Evolutionary conservation across 179 eudicot species (phyloP).

Genomic region (Patellifolia procumbens): DNA sequence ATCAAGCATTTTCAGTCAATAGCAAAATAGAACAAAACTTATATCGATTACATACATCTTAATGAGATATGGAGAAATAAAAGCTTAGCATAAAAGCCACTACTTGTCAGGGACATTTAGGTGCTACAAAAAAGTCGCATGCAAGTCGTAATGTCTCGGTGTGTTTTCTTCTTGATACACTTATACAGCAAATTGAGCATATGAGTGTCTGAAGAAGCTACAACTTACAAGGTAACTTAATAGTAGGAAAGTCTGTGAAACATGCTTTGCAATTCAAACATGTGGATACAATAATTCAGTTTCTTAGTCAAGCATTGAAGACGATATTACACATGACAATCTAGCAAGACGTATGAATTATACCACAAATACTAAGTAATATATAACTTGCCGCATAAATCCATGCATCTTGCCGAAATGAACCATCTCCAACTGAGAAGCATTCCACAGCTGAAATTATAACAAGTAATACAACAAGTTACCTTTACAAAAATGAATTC

Average conservation of each 20-base stretch:
- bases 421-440: slow-evolving; percentile 97
- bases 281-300: neutral
- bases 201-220: neutral
- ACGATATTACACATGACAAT: neutral
- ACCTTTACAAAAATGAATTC: neutral
- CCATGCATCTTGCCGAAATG: slow-evolving; percentile 96
- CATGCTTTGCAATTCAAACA: neutral
- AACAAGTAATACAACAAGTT: neutral
- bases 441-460: slow-evolving; percentile 90
- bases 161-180: neutral
- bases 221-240: neutral
- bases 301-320: neutral
- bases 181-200: neutral
- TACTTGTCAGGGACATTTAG: neutral
- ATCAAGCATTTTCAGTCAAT: neutral
- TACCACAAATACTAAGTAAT: slow-evolving; percentile 6
- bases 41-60: neutral
- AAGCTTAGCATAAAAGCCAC: neutral
- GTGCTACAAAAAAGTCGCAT: neutral
- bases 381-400: slow-evolving; percentile 83
- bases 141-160: neutral
- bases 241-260: neutral
- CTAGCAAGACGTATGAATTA: neutral
- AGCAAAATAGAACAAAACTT: neutral
- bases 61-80: too few relatives aligned